Conservation (phyloP, 2,329 filamentous ascomycete species). For the Cladosporium sp. region DNA sequence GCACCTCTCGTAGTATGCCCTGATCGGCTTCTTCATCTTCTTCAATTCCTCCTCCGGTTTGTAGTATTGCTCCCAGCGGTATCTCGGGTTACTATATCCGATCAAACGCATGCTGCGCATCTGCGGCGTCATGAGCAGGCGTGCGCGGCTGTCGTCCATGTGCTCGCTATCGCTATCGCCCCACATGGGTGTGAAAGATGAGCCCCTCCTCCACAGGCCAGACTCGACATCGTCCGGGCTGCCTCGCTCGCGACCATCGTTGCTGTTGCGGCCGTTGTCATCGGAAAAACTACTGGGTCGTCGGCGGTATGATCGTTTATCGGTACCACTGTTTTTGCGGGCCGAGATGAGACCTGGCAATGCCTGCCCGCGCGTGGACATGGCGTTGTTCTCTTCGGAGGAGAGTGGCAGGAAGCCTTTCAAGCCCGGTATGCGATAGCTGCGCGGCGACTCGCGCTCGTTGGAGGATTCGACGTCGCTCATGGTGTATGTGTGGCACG, state of each 20-base stretch:
- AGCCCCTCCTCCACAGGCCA: slow-evolving; percentile 8
- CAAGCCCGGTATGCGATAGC: slow-evolving; percentile 31
- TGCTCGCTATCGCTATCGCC: slow-evolving; percentile 21
- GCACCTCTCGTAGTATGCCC: slow-evolving; percentile 83
- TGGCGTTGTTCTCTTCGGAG: slow-evolving; percentile 37
- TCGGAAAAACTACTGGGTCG: slow-evolving; percentile 20
- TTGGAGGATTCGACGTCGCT: slow-evolving; percentile 7
- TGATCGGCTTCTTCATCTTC: slow-evolving; percentile 70
- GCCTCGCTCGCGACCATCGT: slow-evolving; percentile 1
- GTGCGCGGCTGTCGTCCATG: slow-evolving; percentile 40
- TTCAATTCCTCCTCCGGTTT: slow-evolving; percentile 75
- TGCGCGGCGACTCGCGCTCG: slow-evolving; percentile 22
- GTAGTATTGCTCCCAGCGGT: slow-evolving; percentile 84
- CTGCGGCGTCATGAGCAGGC: slow-evolving; percentile 59
- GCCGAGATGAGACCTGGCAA: slow-evolving; percentile 39
- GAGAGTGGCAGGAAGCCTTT: slow-evolving; percentile 46
- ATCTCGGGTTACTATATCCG: slow-evolving; percentile 82
- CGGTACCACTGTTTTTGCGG: slow-evolving; percentile 8
- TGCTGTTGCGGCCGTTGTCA: slow-evolving; percentile 14
- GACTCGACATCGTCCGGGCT: slow-evolving; percentile 11
- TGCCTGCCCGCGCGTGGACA: slow-evolving; percentile 49
- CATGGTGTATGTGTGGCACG: not conserved
- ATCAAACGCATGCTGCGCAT: slow-evolving; percentile 85
- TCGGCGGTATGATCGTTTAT: slow-evolving; percentile 8
- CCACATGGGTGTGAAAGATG: slow-evolving; percentile 19